A percentile compares a stretch with the other conserved stretches of the same genome.
Conservation (phyloP, 2,329 filamentous ascomycete species). For the Monosporascus ibericus region DNA sequence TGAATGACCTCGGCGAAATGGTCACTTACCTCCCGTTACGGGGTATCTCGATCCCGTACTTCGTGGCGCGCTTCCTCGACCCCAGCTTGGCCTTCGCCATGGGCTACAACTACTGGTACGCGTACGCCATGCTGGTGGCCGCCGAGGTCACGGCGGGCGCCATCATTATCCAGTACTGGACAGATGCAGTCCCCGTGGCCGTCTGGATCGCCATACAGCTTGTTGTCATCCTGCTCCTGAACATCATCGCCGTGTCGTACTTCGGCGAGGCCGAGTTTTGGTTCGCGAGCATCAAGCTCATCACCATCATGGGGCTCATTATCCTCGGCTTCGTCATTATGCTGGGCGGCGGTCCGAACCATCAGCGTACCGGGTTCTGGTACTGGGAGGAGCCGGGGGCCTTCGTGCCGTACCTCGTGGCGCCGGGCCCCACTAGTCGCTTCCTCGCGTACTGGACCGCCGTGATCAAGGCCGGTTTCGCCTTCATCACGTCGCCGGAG, state of each 20-base stretch:
- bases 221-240: constrained; percentile 46
- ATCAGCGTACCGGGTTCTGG: constrained; percentile 42
- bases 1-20: constrained; percentile 52
- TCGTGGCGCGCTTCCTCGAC: constrained; percentile 50
- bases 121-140: constrained; percentile 51
- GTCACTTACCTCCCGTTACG: constrained; percentile 48
- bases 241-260: constrained; percentile 49
- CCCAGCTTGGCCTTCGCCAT: constrained; percentile 49
- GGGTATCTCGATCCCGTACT: constrained; percentile 52
- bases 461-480: constrained; percentile 53
- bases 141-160: constrained; percentile 53
- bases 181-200: constrained; percentile 41
- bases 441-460: constrained; percentile 56
- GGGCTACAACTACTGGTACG: constrained; percentile 59
- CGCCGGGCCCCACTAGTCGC: constrained; percentile 37
- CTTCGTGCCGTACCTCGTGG: constrained; percentile 41
- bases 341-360: constrained; percentile 47
- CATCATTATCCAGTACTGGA: constrained; percentile 57
- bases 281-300: constrained; percentile 55
- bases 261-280: constrained; percentile 59
- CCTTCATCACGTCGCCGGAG: constrained; percentile 58
- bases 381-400: constrained; percentile 41
- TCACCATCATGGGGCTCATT: constrained; percentile 52
- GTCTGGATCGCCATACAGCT: constrained; percentile 57
- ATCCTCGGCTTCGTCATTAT: constrained; percentile 50